Evolutionary conservation across 768 basidiomycete genomes (phyloP), one percentile per base, ranked within the genome.

Genomic region (Lepiota subincarnata): DNA sequence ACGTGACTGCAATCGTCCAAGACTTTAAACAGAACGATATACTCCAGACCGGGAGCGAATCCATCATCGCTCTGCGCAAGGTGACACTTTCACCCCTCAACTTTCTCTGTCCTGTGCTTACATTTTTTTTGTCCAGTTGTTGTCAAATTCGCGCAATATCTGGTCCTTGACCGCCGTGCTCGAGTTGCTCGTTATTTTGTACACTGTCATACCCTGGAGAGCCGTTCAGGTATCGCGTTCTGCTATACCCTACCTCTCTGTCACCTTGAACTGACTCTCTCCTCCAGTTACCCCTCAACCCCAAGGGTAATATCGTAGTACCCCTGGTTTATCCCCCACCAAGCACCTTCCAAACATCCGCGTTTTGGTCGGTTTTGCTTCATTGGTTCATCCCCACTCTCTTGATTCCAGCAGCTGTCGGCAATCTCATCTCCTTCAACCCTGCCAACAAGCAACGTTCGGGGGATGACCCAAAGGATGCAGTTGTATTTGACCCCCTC

Each of bases 341-440:
- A 6, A 54, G 55, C 40, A 70, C 70, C 10, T 75, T 86, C 66
- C 70, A 71, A 47, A 73, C 74, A 8, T 60, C 61, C 13, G 70
- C 73, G 2, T 79, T 84, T 52, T 83, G 80, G 78, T 65, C 69
- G 26, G 75, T 80, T 36, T 65, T 87, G 10, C 56, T 79, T 6
- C 81, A 86, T 59, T 88, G 86, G 86, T 71, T 73, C 24, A 60
- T 86, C 38, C 86, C 86, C 3, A 73, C 84, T 12, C 56, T 88
- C 31, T 49, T 87, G 38, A 59, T 84, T n/a, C 86, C 86, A 12
- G 66, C 71, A 14, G 50, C 86, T 16, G 64, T 80, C 24, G 86
- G 84, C 1, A 73, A 71, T 36, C 58, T 88, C 37, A 78, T 87
- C 59, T 84, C 85, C 8, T 88, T 88, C 71, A 76, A 71, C 48